Evolutionary conservation across 805 yeast species (phyloP).

Genomic region (Saccharomycopsis sp.): DNA sequence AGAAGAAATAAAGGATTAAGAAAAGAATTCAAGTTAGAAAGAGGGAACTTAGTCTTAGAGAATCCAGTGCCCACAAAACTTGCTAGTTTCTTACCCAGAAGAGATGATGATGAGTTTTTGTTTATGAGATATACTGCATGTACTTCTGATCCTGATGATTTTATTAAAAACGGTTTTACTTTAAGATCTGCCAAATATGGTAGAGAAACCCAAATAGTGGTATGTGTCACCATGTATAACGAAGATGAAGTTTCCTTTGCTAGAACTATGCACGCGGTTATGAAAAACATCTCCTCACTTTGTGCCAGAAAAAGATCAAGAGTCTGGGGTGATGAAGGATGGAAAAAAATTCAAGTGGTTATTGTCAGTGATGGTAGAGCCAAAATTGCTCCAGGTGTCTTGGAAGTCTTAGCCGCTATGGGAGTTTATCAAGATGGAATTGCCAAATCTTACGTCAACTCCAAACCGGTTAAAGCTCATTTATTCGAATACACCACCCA

Average conservation of each 20-base stretch:
- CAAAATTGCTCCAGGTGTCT: constrained; percentile 72
- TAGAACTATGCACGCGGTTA: constrained; percentile 88
- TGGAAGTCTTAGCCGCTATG: constrained; percentile 84
- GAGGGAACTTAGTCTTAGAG: constrained; percentile 81
- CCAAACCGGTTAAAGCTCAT: constrained; percentile 86
- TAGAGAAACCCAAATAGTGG: constrained; percentile 84
- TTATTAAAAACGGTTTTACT: constrained; percentile 69
- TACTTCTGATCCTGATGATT: constrained; percentile 86
- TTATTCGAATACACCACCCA: constrained; percentile 95
- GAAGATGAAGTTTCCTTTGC: constrained; percentile 87
- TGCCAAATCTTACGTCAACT: constrained; percentile 89
- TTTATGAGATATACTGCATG: constrained; percentile 97
- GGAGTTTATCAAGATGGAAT: constrained; percentile 97
- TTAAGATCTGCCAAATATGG: constrained; percentile 77
- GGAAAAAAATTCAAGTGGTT: constrained; percentile 93
- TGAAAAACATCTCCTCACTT: constrained; percentile 83
- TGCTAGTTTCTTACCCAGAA: constrained; percentile 71
- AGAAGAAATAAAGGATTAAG: constrained; percentile 57
- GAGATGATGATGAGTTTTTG: constrained; percentile 86
- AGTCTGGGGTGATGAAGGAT: constrained; percentile 92
- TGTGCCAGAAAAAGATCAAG: constrained; percentile 71
- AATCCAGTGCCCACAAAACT: constrained; percentile 91
- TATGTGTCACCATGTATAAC: constrained; percentile 95
- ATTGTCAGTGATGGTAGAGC: constrained; percentile 93
- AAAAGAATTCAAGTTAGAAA: constrained; percentile 64